These are phyloP conservation scores for Fusarium pseudocircinatum DNA, from an alignment of 2,329 filamentous ascomycete species.

Conservation along the genomic window DNA sequence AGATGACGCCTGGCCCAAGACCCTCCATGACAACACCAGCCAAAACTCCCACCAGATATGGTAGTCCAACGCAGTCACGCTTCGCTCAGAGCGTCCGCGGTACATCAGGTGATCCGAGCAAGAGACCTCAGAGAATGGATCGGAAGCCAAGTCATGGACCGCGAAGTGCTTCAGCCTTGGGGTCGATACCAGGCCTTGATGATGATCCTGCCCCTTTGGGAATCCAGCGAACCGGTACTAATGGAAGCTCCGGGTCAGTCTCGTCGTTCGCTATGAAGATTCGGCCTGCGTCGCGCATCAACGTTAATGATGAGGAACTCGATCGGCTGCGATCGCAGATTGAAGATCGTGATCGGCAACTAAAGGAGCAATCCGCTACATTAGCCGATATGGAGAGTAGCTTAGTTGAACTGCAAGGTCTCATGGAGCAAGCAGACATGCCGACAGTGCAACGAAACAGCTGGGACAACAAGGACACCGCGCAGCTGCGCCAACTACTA, in stretches of 20 bases:
- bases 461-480: constrained; percentile 75
- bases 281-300: constrained; percentile 62
- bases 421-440: constrained; percentile 70
- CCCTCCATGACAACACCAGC: constrained; percentile 65
- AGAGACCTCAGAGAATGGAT: constrained; percentile 59
- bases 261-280: constrained; percentile 64
- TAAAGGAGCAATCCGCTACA: constrained; percentile 86
- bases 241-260: constrained; percentile 63
- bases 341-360: constrained; percentile 83
- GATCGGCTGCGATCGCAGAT: constrained; percentile 77
- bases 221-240: constrained; percentile 62
- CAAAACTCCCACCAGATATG: constrained; percentile 47
- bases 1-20: constrained; percentile 68
- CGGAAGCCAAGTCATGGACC: constrained; percentile 63
- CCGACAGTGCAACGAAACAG: constrained; percentile 55
- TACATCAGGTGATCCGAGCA: constrained; percentile 69
- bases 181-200: constrained; percentile 61
- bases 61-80: constrained; percentile 59
- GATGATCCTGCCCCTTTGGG: constrained; percentile 66
- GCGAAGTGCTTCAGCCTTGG: constrained; percentile 69
- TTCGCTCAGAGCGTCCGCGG: constrained; percentile 73
- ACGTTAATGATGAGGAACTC: constrained; percentile 74
- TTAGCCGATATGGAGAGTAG: constrained; percentile 91
- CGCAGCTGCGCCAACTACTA: constrained; percentile 81
- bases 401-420: constrained; percentile 76